Evolutionary conservation across 768 basidiomycete genomes (phyloP), one percentile per base, ranked within the genome.

Genomic region (Coprinopsis marcescibilis): DNA sequence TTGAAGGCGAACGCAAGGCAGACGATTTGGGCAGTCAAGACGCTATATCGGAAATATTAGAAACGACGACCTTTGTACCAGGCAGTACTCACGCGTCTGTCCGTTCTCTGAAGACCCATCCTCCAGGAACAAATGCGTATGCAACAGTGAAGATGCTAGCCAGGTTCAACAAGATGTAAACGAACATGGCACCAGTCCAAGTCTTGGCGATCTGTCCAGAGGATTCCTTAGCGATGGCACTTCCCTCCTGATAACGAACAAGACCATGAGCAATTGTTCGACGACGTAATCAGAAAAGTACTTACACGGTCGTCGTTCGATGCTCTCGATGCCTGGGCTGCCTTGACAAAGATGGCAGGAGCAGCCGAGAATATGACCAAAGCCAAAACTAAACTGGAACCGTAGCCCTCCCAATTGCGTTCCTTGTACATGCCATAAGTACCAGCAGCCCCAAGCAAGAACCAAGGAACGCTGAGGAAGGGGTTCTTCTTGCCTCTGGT

Each of bases 101-200:
- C 15, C 83, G 71, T 65, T 94, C 90, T 42, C 90, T 70, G 40
- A 94, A 66, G 55, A 81, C 76, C 48, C 71, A 62, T 0, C 88
- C 89, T 1, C 85, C 85, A 2, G 89, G 89, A 11, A 94, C 88
- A 55, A 92, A 94, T 1, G 90, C 89, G 65, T 94, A 92, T 0
- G 90, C 90, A 45, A 88, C 88, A 0, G 89, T 91, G 68, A 89
- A 87, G 13, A 87, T 78, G 46, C 80, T 82, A 23, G 81, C 75
- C 19, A 92, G 71, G 42, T 77, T 74, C 37, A 89, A 67, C 26
- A 89, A 35, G 44, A 77, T 72, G 44, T 81, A 82, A 2, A 83
- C 65, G 17, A 80, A 59, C 67, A 85, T 76, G 13, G 80, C 80
- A 1, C 65, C 64, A 36, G 76, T 78, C 52, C 75, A 77, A 3